Base-by-base conservation (phyloP, 768 basidiomycete species). In the Trametes punicea region DNA sequence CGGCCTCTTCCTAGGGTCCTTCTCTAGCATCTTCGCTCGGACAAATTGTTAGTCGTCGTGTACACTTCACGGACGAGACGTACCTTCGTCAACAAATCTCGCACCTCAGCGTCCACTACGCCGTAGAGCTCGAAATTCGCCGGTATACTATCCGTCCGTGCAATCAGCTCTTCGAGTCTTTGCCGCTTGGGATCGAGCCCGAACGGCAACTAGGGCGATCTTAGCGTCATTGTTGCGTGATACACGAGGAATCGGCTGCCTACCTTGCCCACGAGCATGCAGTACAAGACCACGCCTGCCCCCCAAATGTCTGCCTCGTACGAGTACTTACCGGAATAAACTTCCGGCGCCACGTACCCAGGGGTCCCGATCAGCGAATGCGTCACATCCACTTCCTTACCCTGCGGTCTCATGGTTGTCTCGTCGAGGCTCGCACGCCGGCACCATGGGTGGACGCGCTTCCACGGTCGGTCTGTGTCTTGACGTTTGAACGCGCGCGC, bases 341-440 rank as follows among this genome's bases (percentile, higher is more conserved):
- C 72, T 59, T 79, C 77, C 6, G 77, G 77, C 13, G 77, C 73
- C 70, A 75, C 74, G 72, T 75, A 79, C 56, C 75, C 75, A 8
- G 75, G 75, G 39, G 76, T 77, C 33, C 77, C 75, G 15, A 60
- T 53, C 34, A 60, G 23, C 29, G 58, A 55, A 53, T 54, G 46
- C 15, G 55, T 56, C 26, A 30, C 29, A 31, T 56, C 54, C 51
- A 18, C 46, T 1, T 42, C 52, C 36, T 20, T 30, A 20, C 26
- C 54, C 30, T 25, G 18, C 30, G 16, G 5, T 51, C 45, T 16
- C n/a, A 20, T 8, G 4, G 3, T 13, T 9, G 40, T 7, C 20
- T 42, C 30, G 1, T 59, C 51, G 4, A 46, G 42, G 48, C 40
- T 49, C 15, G 23, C 15, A 4, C 33, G 55, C 34, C 31, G 20